Percentiles rank a stretch among this genome's conserved stretches.
phyloP scores from a whole-genome alignment of 176 grass and related monocot species.

The Areca catechu region DNA sequence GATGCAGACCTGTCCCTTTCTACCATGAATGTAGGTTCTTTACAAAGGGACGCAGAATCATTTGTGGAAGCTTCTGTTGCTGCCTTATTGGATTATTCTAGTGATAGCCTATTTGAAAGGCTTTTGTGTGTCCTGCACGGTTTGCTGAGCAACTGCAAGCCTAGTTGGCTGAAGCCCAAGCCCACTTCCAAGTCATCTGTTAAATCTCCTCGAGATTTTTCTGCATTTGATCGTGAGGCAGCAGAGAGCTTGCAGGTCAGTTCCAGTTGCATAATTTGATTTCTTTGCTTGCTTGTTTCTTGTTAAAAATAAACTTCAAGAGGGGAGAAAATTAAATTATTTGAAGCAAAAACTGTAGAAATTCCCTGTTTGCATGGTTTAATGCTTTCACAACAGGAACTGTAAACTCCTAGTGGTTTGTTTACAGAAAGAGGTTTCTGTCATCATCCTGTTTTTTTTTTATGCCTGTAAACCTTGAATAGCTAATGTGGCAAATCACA shows the following conservation, averaged over 20 bases:
- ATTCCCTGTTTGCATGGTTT: too few species aligned
- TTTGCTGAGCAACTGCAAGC: slow-evolving; percentile 78
- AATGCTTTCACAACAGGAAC: too few species aligned
- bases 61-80: slow-evolving; percentile 44
- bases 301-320: not conserved
- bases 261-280: not conserved
- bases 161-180: slow-evolving; percentile 96
- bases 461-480: too few species aligned
- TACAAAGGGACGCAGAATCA: slow-evolving; percentile 44
- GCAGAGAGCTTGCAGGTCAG: slow-evolving; percentile 77
- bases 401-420: too few species aligned
- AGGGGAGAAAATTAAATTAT: too few species aligned
- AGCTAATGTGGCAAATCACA: too few species aligned
- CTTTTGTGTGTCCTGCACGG: slow-evolving; percentile 86
- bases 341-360: too few species aligned
- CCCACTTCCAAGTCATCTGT: slow-evolving; percentile 36
- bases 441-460: too few species aligned
- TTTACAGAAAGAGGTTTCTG: too few species aligned
- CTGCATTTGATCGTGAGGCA: slow-evolving; percentile 73
- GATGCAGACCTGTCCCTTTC: slow-evolving; percentile 52
- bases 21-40: slow-evolving; percentile 29
- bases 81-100: slow-evolving; percentile 55
- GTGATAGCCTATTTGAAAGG: slow-evolving; percentile 81
- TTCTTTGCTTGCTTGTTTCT: not conserved
- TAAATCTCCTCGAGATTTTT: slow-evolving; percentile 55